phyloP scores from a whole-genome alignment of 2,329 filamentous ascomycete genomes.

The Plenodomus biglobosus region DNA sequence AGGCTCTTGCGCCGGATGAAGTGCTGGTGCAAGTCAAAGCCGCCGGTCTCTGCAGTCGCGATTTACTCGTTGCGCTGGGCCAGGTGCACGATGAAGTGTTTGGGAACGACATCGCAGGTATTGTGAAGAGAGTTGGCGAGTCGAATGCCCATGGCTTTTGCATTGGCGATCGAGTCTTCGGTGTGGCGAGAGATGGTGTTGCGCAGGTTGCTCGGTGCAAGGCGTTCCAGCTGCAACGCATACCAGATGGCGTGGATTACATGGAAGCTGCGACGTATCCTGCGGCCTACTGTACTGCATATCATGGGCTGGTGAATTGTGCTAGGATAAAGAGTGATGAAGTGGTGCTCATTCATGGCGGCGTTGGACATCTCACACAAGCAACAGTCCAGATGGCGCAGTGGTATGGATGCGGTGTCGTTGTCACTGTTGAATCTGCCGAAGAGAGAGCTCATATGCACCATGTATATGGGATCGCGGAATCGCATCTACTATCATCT shows the following conservation, averaged over 20 bases:
- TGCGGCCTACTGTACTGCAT: constrained; percentile 4
- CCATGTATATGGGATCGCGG: constrained; percentile 11
- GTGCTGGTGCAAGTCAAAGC: constrained; percentile 20
- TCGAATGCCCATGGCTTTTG: neutral
- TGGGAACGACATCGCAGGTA: constrained; percentile 19
- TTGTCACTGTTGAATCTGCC: constrained; percentile 14
- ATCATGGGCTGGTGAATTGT: constrained; percentile 21
- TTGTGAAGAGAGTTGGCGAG: constrained; percentile 7
- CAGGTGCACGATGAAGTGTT: constrained; percentile 21
- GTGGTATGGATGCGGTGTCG: constrained; percentile 12
- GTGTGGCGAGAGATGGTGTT: constrained; percentile 9
- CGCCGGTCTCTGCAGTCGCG: constrained; percentile 20
- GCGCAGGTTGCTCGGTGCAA: constrained; percentile 7
- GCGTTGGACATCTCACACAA: constrained; percentile 17
- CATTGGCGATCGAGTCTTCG: constrained; percentile 13
- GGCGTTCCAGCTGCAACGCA: constrained; percentile 11
- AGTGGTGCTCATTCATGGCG: constrained; percentile 25
- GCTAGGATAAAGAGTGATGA: constrained; percentile 29
- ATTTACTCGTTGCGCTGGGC: constrained; percentile 26
- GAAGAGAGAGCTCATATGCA: constrained; percentile 11
- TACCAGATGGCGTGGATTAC: constrained; percentile 8
- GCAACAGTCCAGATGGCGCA: constrained; percentile 19
- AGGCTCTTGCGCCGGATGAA: constrained; percentile 9
- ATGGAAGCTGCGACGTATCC: constrained; percentile 18
- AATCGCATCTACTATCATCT: constrained; percentile 30